A percentile compares a stretch with the other conserved stretches of the same genome.
These are phyloP conservation scores for Benincasa hispida DNA, from an alignment of 306 rosid genomes.

Conservation along the genomic window DNA sequence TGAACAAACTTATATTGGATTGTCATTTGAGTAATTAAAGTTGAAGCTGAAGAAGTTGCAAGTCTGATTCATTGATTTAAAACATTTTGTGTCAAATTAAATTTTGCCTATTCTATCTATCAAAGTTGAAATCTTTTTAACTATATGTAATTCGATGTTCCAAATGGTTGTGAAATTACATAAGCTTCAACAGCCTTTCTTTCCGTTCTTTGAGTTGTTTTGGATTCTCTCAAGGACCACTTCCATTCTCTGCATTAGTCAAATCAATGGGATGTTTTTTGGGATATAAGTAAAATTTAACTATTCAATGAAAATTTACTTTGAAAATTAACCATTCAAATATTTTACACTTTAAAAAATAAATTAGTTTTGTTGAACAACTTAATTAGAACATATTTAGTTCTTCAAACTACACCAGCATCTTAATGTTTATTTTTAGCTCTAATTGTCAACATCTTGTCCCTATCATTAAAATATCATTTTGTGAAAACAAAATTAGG, in stretches of 20 bases:
- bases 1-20: conserved; percentile 4
- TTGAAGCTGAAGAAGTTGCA: neutral
- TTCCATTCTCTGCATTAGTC: neutral
- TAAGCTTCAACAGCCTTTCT: neutral
- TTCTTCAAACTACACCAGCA: too few species aligned
- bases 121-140: conserved; percentile 15
- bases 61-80: conserved; percentile 44
- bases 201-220: neutral
- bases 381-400: too few species aligned
- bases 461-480: neutral
- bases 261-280: neutral
- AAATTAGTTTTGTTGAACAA: neutral
- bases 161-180: neutral
- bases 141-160: neutral
- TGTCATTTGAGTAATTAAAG: neutral
- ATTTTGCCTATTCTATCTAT: conserved; percentile 33
- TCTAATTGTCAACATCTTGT: too few species aligned
- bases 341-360: too few species aligned
- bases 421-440: too few species aligned
- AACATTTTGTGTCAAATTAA: conserved; percentile 29
- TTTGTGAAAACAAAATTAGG: too few species aligned
- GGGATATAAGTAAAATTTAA: neutral
- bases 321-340: too few species aligned
- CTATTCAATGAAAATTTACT: neutral
- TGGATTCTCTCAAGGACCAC: neutral